phyloP scores from a whole-genome alignment of 805 yeast genomes.

The Ogataea angusta region DNA sequence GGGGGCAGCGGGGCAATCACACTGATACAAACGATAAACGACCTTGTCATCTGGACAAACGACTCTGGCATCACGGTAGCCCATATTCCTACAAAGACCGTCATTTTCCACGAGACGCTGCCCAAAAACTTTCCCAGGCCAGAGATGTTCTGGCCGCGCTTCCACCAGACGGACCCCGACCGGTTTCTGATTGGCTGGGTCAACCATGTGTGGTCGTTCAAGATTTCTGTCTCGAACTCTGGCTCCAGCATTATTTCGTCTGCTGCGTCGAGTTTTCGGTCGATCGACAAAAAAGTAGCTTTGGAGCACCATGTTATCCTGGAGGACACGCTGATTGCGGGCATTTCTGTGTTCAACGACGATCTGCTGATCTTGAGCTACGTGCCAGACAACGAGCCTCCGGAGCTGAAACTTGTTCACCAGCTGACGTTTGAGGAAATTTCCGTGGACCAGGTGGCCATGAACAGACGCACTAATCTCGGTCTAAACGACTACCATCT shows the following conservation, averaged over 20 bases:
- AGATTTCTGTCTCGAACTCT: constrained; percentile 12
- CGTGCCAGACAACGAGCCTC: constrained; percentile 39
- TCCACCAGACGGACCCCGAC: constrained; percentile 62
- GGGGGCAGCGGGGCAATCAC: constrained; percentile 68
- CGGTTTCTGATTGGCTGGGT: constrained; percentile 82
- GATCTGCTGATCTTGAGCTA: constrained; percentile 59
- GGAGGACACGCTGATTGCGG: constrained; percentile 61
- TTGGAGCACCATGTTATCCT: constrained; percentile 46
- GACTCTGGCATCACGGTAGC: constrained; percentile 73
- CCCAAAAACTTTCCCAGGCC: constrained; percentile 60
- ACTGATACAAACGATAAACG: constrained; percentile 59
- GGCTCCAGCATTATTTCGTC: constrained; percentile 42
- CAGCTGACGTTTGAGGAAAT: constrained; percentile 64
- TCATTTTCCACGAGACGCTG: constrained; percentile 50
- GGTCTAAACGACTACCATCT: constrained; percentile 81
- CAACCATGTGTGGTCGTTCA: constrained; percentile 63
- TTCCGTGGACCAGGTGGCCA: constrained; percentile 73
- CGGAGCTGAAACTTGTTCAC: constrained; percentile 73
- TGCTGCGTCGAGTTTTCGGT: constrained; percentile 51
- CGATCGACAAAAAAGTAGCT: constrained; percentile 42
- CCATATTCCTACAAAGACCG: constrained; percentile 49
- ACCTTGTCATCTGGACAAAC: constrained; percentile 76
- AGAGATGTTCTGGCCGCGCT: constrained; percentile 81
- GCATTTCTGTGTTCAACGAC: constrained; percentile 71
- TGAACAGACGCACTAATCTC: constrained; percentile 52